phyloP scores from a whole-genome alignment of 1,139 yeast species.

The Citeromyces siamensis region DNA sequence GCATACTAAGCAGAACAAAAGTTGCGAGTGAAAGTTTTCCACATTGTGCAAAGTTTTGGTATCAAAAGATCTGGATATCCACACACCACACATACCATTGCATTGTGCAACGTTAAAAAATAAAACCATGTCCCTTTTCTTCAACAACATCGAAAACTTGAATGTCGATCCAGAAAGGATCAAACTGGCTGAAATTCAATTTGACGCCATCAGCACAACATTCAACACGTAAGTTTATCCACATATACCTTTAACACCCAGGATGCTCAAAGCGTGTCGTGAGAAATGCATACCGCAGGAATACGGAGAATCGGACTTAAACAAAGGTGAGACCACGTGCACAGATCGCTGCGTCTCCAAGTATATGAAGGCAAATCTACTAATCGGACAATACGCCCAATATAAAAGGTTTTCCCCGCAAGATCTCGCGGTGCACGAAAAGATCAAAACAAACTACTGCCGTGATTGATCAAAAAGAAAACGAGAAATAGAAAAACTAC shows the following conservation, averaged over 20 bases:
- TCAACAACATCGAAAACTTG: constrained; percentile 29
- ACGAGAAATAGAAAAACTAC: no score
- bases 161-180: constrained; percentile 58
- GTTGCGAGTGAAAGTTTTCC: no score
- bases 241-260: constrained; percentile 7
- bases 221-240: constrained; percentile 33
- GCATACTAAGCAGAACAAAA: no score
- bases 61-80: no score
- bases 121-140: constrained; percentile 47
- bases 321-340: constrained; percentile 68
- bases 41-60: no score
- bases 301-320: constrained; percentile 71
- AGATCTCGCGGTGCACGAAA: constrained; percentile 14
- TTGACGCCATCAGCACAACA: constrained; percentile 57
- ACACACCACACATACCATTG: no score
- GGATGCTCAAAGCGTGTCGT: constrained; percentile 43
- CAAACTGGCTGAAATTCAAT: constrained; percentile 64
- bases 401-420: constrained; percentile 12
- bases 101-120: no score
- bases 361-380: constrained; percentile 50
- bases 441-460: constrained; percentile 12
- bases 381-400: constrained; percentile 42
- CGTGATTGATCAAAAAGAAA: constrained; percentile 3
- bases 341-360: constrained; percentile 71
- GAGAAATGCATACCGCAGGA: constrained; percentile 61